phyloP scores from a whole-genome alignment of 306 rosid species.

The Vicia villosa region DNA sequence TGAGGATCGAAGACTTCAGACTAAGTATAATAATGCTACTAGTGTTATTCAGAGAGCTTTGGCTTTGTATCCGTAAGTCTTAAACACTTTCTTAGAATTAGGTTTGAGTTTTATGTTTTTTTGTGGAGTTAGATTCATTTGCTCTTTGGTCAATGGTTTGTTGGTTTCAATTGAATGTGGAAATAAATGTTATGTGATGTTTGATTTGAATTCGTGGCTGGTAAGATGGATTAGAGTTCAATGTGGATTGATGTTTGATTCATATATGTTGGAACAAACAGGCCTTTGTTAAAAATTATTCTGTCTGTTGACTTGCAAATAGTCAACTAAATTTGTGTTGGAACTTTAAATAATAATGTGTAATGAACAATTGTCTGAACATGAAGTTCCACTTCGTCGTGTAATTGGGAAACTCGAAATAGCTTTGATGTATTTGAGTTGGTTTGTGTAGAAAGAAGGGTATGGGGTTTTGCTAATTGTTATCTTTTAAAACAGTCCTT shows the following conservation, averaged over 20 bases:
- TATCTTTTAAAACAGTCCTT: background rate
- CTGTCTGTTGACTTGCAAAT: slow-evolving; percentile 32
- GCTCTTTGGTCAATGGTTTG: background rate
- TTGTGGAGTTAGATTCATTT: slow-evolving; percentile 22
- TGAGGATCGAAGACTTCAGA: slow-evolving; percentile 84
- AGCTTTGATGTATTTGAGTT: slow-evolving; percentile 9
- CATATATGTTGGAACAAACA: too few relatives aligned
- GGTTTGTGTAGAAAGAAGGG: background rate
- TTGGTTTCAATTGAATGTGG: slow-evolving; percentile 3
- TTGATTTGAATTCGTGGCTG: slow-evolving; percentile 19
- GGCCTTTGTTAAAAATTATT: background rate
- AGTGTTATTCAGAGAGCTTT: slow-evolving; percentile 88
- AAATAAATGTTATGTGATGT: slow-evolving; percentile 18
- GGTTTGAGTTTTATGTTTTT: slow-evolving; percentile 25
- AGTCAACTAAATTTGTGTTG: background rate
- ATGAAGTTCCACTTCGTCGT: slow-evolving; percentile 16
- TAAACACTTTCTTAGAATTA: slow-evolving; percentile 27
- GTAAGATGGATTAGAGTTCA: slow-evolving; percentile 3
- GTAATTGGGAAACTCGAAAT: slow-evolving; percentile 2
- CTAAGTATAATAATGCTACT: slow-evolving; percentile 86
- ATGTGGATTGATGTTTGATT: slow-evolving; percentile 37
- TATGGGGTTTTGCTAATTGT: background rate
- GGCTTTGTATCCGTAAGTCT: slow-evolving; percentile 78
- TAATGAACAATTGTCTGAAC: background rate
- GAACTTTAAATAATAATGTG: slow-evolving; percentile 8